These are phyloP conservation scores for Lipomyces lipofer DNA, from an alignment of 805 yeast genomes.

Conservation along the genomic window DNA sequence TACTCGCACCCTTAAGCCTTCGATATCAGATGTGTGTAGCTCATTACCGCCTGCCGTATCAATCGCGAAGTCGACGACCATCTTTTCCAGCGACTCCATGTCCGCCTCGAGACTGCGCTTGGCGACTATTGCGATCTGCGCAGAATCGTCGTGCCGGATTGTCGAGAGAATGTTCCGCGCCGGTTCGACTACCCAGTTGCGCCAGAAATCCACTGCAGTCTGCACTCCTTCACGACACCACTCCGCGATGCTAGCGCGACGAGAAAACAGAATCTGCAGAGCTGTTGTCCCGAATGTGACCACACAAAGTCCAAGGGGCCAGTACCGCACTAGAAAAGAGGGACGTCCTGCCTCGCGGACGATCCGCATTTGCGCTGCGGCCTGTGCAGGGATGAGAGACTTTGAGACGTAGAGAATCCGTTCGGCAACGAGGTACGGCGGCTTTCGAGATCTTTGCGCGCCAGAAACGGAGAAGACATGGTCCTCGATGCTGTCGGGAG, in stretches of 20 bases:
- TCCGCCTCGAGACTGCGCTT: conserved; percentile 79
- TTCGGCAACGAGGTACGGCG: conserved; percentile 26
- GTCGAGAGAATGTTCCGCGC: conserved; percentile 68
- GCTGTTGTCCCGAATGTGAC: conserved; percentile 52
- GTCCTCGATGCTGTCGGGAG: conserved; percentile 9
- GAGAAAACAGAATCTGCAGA: conserved; percentile 49
- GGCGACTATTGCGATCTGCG: conserved; percentile 73
- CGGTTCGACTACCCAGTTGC: conserved; percentile 84
- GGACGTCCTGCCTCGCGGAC: conserved; percentile 43
- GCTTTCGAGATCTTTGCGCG: conserved; percentile 1
- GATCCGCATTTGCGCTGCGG: conserved; percentile 7
- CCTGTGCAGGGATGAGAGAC: conserved; percentile 26
- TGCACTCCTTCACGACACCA: conserved; percentile 55
- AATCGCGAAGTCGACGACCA: conserved; percentile 72
- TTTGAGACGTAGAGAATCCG: conserved; percentile 20
- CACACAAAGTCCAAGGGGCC: conserved; percentile 58
- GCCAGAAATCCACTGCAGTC: conserved; percentile 57
- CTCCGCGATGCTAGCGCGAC: conserved; percentile 49
- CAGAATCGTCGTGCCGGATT: conserved; percentile 77
- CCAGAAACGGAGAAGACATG: conserved; percentile 6
- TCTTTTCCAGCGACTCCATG: conserved; percentile 75
- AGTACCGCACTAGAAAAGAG: conserved; percentile 50
- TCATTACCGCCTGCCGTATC: background rate
- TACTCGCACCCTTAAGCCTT: conserved; percentile 50
- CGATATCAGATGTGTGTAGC: conserved; percentile 24